Evolutionary conservation across 352 stramenopile genomes (phyloP).

Genomic region (Aphanomyces stellatus): DNA sequence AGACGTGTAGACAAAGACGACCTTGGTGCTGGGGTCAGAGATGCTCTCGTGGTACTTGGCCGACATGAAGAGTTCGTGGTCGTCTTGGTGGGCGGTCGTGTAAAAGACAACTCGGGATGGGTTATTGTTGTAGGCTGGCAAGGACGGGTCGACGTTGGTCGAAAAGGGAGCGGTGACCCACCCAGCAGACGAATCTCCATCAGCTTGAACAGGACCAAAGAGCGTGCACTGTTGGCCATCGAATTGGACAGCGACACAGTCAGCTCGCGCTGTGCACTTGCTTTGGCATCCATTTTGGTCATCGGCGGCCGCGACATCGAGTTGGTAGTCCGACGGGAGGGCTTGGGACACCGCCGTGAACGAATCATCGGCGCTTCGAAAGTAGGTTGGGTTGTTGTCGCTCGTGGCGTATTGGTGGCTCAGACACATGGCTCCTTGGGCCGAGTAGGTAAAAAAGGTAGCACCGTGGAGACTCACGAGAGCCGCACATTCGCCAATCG

Average conservation of each 20-base stretch:
- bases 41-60: not conserved
- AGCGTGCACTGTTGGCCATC: not conserved
- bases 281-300: not conserved
- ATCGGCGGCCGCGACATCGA: not conserved
- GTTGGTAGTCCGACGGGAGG: not conserved
- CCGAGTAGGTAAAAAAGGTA: conserved; percentile 1
- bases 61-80: conserved; percentile 16
- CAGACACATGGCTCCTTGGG: not conserved
- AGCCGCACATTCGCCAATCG: conserved; percentile 3
- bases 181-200: not conserved
- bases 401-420: not conserved
- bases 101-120: conserved; percentile 4
- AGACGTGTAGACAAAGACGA: conserved; percentile 2
- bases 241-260: not conserved
- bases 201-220: not conserved
- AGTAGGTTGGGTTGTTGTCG: not conserved
- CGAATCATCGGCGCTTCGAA: not conserved
- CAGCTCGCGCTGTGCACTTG: not conserved
- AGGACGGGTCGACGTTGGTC: not conserved
- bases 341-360: not conserved
- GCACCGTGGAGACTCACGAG: not conserved
- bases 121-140: not conserved
- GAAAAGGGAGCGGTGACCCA: not conserved
- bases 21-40: not conserved
- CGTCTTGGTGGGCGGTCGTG: conserved; percentile 10